A percentile compares a stretch with the other conserved stretches of the same genome.
Evolutionary conservation across 768 basidiomycete genomes (phyloP).

Genomic region (Tulasnella sp.): DNA sequence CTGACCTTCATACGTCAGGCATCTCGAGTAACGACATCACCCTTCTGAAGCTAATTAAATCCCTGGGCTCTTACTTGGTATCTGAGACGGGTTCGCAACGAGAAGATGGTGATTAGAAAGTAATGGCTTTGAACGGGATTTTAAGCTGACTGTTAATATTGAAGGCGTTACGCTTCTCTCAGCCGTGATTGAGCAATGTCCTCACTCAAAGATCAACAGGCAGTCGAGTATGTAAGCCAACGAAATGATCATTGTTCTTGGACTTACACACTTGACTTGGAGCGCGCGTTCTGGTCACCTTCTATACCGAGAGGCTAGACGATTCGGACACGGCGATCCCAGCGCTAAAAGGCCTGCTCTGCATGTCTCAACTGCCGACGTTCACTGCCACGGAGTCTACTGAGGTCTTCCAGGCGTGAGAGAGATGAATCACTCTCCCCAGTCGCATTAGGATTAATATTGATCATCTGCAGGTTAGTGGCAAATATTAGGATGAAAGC

Average conservation of each 20-base stretch:
- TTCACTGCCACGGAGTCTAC: constrained; percentile 56
- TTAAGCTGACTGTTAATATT: neutral
- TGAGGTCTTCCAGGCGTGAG: constrained; percentile 50
- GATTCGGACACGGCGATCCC: constrained; percentile 78
- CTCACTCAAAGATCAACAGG: constrained; percentile 53
- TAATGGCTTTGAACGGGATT: neutral
- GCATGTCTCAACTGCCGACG: constrained; percentile 49
- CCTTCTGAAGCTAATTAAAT: constrained; percentile 71
- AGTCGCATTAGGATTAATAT: neutral
- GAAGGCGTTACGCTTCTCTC: constrained; percentile 80
- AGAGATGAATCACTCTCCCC: constrained; percentile 4
- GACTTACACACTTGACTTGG: constrained; percentile 3
- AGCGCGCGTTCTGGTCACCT: constrained; percentile 75
- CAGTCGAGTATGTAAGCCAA: constrained; percentile 63
- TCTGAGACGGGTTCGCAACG: constrained; percentile 71
- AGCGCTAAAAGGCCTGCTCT: constrained; percentile 61
- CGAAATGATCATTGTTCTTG: neutral
- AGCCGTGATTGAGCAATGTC: constrained; percentile 49
- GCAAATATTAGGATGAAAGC: constrained; percentile 68
- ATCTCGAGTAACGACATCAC: constrained; percentile 45
- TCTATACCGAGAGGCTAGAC: constrained; percentile 78
- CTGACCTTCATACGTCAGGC: constrained; percentile 26
- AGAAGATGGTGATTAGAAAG: constrained; percentile 50
- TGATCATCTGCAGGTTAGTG: constrained; percentile 47
- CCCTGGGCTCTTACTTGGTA: constrained; percentile 77